A percentile compares a stretch with the other conserved stretches of the same genome.
Evolutionary conservation across 495 filamentous ascomycete genomes (phyloP).

Genomic region (Penicillium simplicissimum): DNA sequence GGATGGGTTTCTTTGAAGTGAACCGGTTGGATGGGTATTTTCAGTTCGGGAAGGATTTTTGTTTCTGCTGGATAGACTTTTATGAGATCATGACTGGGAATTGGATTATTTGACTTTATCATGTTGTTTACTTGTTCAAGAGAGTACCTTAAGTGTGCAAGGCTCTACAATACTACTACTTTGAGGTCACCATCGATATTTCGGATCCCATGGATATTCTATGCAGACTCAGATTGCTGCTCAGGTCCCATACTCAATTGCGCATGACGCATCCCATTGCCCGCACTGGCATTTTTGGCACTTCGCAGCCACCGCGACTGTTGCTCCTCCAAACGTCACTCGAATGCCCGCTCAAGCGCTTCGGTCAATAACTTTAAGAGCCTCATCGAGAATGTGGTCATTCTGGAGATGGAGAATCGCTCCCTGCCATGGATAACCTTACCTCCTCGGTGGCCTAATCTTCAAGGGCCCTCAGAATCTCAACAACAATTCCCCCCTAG

Average conservation of each 20-base stretch:
- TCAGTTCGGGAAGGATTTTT: constrained; percentile 1
- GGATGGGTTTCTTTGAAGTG: not conserved
- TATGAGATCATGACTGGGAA: constrained; percentile 23
- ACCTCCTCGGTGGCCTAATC: constrained; percentile 44
- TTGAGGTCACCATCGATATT: not conserved
- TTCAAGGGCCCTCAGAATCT: constrained; percentile 43
- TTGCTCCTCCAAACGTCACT: constrained; percentile 24
- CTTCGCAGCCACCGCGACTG: constrained; percentile 35
- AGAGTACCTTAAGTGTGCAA: not conserved
- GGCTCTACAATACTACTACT: not conserved
- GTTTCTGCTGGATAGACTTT: not conserved
- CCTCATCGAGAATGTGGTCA: constrained; percentile 51
- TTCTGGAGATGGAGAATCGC: constrained; percentile 49
- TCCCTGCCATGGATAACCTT: constrained; percentile 49
- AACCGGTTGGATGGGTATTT: not conserved
- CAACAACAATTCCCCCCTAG: constrained; percentile 44
- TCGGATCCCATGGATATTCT: no score
- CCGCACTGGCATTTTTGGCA: no score
- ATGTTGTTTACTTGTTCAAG: not conserved
- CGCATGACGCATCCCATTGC: no score
- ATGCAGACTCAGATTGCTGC: no score
- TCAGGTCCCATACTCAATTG: no score
- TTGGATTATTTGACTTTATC: not conserved
- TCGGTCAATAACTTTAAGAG: constrained; percentile 38
- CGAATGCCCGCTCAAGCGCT: constrained; percentile 20